Evolutionary conservation across 106 monocot genomes (phyloP).

Genomic region (Apostasia ramifera): DNA sequence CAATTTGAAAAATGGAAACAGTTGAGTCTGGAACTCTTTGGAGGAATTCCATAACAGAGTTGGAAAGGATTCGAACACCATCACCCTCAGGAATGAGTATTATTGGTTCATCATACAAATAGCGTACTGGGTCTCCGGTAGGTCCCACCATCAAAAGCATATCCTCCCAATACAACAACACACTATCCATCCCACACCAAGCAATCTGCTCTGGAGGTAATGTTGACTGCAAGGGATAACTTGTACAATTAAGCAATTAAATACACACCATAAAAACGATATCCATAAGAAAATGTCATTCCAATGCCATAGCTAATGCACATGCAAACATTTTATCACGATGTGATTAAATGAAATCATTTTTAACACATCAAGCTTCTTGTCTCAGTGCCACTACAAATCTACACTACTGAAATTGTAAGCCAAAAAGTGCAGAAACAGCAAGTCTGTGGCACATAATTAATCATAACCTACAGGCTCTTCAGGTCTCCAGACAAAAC

Average conservation of each 20-base stretch:
- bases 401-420: too few relatives aligned
- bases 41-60: conserved; percentile 88
- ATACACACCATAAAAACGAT: neutral
- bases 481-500: too few relatives aligned
- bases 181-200: conserved; percentile 98
- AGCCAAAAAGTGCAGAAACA: too few relatives aligned
- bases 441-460: too few relatives aligned
- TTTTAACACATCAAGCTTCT: too few relatives aligned
- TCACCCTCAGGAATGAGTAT: conserved; percentile 90
- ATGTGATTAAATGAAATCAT: too few relatives aligned
- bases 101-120: conserved; percentile 85
- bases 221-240: conserved; percentile 44
- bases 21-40: conserved; percentile 95
- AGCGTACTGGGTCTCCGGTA: conserved; percentile 75
- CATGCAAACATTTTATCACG: too few relatives aligned
- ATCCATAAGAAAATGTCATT: neutral
- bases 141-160: conserved; percentile 91
- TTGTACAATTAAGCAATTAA: neutral
- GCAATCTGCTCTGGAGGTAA: conserved; percentile 89
- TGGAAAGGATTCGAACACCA: conserved; percentile 91
- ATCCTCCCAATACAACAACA: conserved; percentile 93
- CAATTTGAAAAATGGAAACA: conserved; percentile 94
- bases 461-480: too few relatives aligned
- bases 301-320: too few relatives aligned
- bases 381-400: too few relatives aligned